phyloP scores from a whole-genome alignment of 257 asterid species.

The Lavandula angustifolia region DNA sequence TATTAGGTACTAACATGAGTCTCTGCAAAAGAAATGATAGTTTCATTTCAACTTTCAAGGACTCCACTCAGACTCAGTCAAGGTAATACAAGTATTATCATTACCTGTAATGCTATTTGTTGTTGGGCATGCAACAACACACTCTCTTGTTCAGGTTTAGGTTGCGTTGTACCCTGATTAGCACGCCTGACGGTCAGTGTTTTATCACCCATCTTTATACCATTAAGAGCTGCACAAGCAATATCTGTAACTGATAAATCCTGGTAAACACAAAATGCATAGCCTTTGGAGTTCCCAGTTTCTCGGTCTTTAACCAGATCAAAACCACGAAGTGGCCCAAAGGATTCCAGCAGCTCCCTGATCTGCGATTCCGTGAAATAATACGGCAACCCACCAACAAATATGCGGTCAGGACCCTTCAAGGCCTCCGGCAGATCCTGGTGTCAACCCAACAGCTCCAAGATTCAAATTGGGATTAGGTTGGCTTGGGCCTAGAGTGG shows the following conservation, averaged over 20 bases:
- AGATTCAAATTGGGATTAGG: slow-evolving; percentile 88
- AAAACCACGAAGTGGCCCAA: slow-evolving; percentile 94
- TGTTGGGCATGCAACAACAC: slow-evolving; percentile 90
- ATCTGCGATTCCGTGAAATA: slow-evolving; percentile 92
- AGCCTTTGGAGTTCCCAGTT: slow-evolving; percentile 99
- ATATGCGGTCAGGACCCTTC: slow-evolving; percentile 99
- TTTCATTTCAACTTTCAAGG: no score
- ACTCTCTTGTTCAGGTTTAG: slow-evolving; percentile 95
- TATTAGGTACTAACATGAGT: slow-evolving; percentile 58
- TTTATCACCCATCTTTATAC: slow-evolving; percentile 98
- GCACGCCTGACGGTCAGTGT: slow-evolving; percentile 98
- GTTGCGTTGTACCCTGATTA: slow-evolving; percentile 80
- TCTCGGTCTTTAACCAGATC: slow-evolving; percentile 96
- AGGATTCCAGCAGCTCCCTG: slow-evolving; percentile 94
- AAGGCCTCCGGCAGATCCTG: slow-evolving; percentile 91
- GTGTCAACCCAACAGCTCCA: slow-evolving; percentile 87
- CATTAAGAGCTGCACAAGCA: slow-evolving; percentile 98
- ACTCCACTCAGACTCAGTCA: no score
- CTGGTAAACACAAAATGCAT: slow-evolving; percentile 95
- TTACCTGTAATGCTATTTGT: slow-evolving; percentile 90
- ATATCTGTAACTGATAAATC: slow-evolving; percentile 94
- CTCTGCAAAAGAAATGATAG: slow-evolving; percentile 54
- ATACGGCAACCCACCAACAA: slow-evolving; percentile 95
- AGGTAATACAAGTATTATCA: slow-evolving; percentile 1
- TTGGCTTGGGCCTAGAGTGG: slow-evolving; percentile 97